Evolutionary conservation across 805 yeast species (phyloP), one percentile per base, ranked within the genome.

Genomic region (Scheffersomyces ergatensis): DNA sequence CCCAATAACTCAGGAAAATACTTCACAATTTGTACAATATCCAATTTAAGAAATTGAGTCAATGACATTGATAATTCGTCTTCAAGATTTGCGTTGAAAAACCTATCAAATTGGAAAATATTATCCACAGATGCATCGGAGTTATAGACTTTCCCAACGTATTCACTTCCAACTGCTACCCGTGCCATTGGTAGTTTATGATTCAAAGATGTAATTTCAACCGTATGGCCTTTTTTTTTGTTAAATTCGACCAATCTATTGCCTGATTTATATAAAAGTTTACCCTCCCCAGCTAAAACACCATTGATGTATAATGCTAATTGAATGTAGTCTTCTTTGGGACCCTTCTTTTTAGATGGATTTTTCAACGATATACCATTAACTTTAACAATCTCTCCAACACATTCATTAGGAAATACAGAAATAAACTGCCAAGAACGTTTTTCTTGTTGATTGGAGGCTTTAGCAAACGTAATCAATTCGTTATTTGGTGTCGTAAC

Each of bases 371-470:
- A 72, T 17, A 86, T 62, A 31, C 86, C 86, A 45, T 76, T 70
- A 13, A 87, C 68, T 53, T 79, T 79, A 34, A 89, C 74, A 26
- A 77, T 69, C 57, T 88, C 96, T 26, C 90, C 85, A 42, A 88
- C 68, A 12, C 71, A 68, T 62, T 89, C 96, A 31, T 77, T 82
- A 1, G 88, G 80, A 48, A 74, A 70, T 11, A 85, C 87, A 2
- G 92, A 80, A 8, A 85, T 74, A 51, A 89, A 85, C 40, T 77
- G 79, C 95, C 95, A 88, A 6, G 60, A 46, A 19, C 67, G 57
- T 31, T 63, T 59, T 8, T 71, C 72, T 13, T 60, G 56, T 53
- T 80, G 87, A 59, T 83, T 83, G 0, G 86, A 74, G 11, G 85
- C 88, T 54, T 80, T 81, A n/a, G 81, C 75, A 55, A 87, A 84